phyloP scores from a whole-genome alignment of 2,329 filamentous ascomycete genomes.

The Metarhizium sp. region DNA sequence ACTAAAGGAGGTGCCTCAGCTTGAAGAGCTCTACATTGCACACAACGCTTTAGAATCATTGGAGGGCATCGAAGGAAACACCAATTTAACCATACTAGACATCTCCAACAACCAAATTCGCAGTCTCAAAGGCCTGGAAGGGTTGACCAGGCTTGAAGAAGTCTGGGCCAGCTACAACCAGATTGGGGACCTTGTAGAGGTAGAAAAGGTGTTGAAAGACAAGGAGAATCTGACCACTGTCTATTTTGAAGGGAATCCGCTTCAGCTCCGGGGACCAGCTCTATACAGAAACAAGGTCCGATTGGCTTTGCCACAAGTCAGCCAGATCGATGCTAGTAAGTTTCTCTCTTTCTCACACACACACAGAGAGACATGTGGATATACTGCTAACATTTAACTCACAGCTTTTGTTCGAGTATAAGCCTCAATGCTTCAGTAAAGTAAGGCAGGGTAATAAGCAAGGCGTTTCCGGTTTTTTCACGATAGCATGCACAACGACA shows the following conservation, averaged over 20 bases:
- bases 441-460: background rate
- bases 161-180: slow-evolving; percentile 91
- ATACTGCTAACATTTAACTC: background rate
- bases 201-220: slow-evolving; percentile 68
- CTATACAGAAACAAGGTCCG: slow-evolving; percentile 91
- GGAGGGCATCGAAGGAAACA: slow-evolving; percentile 58
- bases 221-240: slow-evolving; percentile 79
- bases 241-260: slow-evolving; percentile 90
- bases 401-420: slow-evolving; percentile 10
- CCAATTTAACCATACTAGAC: slow-evolving; percentile 68
- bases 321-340: slow-evolving; percentile 96
- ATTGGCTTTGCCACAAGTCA: slow-evolving; percentile 75
- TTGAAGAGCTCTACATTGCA: slow-evolving; percentile 92
- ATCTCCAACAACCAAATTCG: slow-evolving; percentile 80
- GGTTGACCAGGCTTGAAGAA: slow-evolving; percentile 68
- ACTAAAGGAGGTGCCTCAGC: slow-evolving; percentile 59
- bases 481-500: background rate
- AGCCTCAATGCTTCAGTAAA: background rate
- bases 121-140: slow-evolving; percentile 62
- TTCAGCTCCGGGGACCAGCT: slow-evolving; percentile 71
- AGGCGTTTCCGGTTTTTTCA: background rate
- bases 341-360: slow-evolving; percentile 18
- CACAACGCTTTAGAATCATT: slow-evolving; percentile 83
- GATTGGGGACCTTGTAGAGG: slow-evolving; percentile 68
- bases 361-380: background rate